Evolutionary conservation across 2,329 filamentous ascomycete genomes (phyloP).

Genomic region (Nigrospora sphaerica): DNA sequence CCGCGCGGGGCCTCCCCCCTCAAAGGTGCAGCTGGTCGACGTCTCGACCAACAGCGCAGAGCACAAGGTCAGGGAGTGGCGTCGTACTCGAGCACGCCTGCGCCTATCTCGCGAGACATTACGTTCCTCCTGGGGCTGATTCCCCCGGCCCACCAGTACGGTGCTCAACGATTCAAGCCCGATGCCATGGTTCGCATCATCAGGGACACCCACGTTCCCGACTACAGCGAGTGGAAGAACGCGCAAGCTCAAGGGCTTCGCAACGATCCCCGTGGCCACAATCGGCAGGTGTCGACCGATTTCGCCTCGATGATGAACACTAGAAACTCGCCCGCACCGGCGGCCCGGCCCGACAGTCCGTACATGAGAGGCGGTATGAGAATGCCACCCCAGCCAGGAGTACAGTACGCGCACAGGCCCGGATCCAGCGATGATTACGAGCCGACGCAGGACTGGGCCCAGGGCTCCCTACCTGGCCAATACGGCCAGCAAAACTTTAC

Average conservation of each 20-base stretch:
- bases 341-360: constrained; percentile 37
- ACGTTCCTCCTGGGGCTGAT: constrained; percentile 65
- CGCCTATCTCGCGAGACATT: constrained; percentile 66
- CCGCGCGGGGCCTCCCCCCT: constrained; percentile 85
- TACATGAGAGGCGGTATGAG: constrained; percentile 29
- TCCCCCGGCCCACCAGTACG: constrained; percentile 66
- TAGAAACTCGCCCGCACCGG: constrained; percentile 17
- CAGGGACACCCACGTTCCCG: constrained; percentile 59
- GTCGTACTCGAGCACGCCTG: constrained; percentile 32
- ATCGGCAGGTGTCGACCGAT: constrained; percentile 16
- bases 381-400: constrained; percentile 29
- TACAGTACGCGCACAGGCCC: constrained; percentile 42
- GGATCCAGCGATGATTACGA: constrained; percentile 37
- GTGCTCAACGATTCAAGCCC: constrained; percentile 61
- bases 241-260: constrained; percentile 17
- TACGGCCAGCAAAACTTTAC: constrained; percentile 12
- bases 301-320: constrained; percentile 4
- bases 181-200: constrained; percentile 68
- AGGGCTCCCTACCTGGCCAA: constrained; percentile 10
- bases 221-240: constrained; percentile 48
- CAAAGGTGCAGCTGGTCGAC: constrained; percentile 81
- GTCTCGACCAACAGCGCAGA: constrained; percentile 70
- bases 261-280: constrained; percentile 25
- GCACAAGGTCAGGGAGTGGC: constrained; percentile 36
- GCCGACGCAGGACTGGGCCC: neutral